These are phyloP conservation scores for Tremellales sp. DNA, from an alignment of 1,284 basidiomycete genomes.

Conservation along the genomic window DNA sequence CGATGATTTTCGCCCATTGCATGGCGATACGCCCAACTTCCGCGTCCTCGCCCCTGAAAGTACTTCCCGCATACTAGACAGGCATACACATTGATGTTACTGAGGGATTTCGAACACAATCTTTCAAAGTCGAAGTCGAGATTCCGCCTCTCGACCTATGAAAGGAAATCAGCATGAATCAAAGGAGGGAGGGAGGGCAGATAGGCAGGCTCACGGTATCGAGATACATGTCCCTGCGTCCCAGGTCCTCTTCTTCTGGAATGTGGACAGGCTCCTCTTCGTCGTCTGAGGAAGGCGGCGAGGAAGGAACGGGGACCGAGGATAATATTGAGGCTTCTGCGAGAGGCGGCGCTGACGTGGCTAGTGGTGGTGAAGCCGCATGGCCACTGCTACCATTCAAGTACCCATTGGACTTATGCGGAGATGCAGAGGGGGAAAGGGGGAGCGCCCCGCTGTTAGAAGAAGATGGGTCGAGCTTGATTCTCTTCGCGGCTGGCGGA, in stretches of 20 bases:
- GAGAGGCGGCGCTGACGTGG: conserved; percentile 2
- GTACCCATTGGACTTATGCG: conserved; percentile 6
- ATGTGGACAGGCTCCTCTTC: conserved; percentile 41
- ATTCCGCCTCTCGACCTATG: conserved; percentile 76
- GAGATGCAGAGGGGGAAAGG: conserved; percentile 1
- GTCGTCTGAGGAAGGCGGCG: too few relatives aligned
- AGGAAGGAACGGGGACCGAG: conserved; percentile 10
- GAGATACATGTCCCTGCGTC: conserved; percentile 83
- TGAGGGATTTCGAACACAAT: conserved; percentile 91
- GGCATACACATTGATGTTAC: conserved; percentile 96
- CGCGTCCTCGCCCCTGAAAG: conserved; percentile 92
- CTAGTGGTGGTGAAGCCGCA: conserved; percentile 7
- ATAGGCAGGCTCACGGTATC: conserved; percentile 70
- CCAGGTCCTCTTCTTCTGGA: conserved; percentile 52
- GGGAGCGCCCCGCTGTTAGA: conserved; percentile 8
- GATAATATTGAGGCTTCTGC: conserved; percentile 13
- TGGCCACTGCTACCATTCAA: conserved; percentile 4
- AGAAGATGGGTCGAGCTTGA: conserved; percentile 28
- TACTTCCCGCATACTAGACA: conserved; percentile 98
- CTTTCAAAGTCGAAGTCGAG: conserved; percentile 99
- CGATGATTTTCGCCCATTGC: conserved; percentile 97
- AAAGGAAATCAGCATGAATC: conserved; percentile 5
- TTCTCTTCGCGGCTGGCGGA: conserved; percentile 42
- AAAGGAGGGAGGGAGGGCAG: not conserved
- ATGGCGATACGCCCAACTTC: conserved; percentile 92